Percentiles rank a stretch among this genome's conserved stretches.
Conservation (phyloP, 2,329 filamentous ascomycete species). For the Ophiocordyceps sinensis region DNA sequence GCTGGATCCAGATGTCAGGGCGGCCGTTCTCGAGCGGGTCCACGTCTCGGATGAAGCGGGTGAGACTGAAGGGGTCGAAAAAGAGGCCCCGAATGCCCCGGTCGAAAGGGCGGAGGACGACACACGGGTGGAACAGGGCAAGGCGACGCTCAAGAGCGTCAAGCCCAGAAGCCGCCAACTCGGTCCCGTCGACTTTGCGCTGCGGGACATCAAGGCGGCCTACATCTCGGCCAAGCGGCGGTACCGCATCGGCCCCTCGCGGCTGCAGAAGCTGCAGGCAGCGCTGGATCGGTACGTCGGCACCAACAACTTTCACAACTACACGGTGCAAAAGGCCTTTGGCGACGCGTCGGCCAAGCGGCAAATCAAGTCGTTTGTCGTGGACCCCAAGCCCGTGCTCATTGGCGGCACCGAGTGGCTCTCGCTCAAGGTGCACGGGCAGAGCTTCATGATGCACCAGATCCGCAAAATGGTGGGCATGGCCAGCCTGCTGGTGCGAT, state of each 20-base stretch:
- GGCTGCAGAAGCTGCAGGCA: constrained; percentile 61
- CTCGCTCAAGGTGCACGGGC: constrained; percentile 87
- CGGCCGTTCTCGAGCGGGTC: constrained; percentile 47
- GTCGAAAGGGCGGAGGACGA: constrained; percentile 2
- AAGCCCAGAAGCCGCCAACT: constrained; percentile 27
- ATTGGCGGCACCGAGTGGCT: constrained; percentile 93
- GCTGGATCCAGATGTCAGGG: constrained; percentile 48
- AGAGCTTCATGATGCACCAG: constrained; percentile 99
- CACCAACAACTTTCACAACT: constrained; percentile 92
- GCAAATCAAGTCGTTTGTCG: constrained; percentile 82
- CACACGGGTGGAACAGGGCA: constrained; percentile 7
- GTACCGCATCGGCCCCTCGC: constrained; percentile 63
- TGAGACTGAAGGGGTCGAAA: constrained; percentile 6
- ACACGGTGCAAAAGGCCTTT: constrained; percentile 78
- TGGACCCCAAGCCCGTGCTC: constrained; percentile 61
- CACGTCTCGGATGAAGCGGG: constrained; percentile 23
- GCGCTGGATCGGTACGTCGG: constrained; percentile 65
- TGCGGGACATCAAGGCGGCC: constrained; percentile 64
- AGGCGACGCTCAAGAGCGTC: constrained; percentile 13
- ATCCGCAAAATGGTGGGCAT: constrained; percentile 99
- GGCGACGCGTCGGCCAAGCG: constrained; percentile 75
- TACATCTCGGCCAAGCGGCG: constrained; percentile 71
- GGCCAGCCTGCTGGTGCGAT: constrained; percentile 71
- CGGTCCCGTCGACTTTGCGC: constrained; percentile 44
- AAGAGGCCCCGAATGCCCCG: constrained; percentile 8